phyloP scores from a whole-genome alignment of 2,329 filamentous ascomycete species.

The Penicillium frequentans region DNA sequence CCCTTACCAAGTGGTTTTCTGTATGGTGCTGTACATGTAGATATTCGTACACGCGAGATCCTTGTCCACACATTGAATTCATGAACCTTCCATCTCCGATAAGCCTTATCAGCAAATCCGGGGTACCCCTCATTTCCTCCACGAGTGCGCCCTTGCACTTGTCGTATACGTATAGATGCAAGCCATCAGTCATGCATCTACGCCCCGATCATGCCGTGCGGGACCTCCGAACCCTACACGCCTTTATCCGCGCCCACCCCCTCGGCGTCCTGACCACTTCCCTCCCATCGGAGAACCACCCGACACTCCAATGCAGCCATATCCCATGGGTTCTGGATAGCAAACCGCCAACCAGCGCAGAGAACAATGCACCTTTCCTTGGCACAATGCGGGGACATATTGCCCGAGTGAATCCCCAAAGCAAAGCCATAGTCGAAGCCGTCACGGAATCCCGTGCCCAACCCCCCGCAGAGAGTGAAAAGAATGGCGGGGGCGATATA shows the following conservation, averaged over 20 bases:
- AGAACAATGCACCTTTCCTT: not conserved
- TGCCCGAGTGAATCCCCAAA: conserved; percentile 20
- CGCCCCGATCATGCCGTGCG: conserved; percentile 16
- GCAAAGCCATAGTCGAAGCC: conserved; percentile 18
- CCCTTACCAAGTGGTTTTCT: too few relatives aligned
- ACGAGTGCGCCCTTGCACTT: not conserved
- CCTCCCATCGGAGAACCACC: conserved; percentile 13
- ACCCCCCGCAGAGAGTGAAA: not conserved
- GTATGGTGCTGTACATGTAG: too few relatives aligned
- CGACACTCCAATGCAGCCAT: conserved; percentile 20
- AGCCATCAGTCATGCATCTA: conserved; percentile 12
- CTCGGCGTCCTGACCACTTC: conserved; percentile 21
- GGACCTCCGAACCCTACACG: conserved; percentile 17
- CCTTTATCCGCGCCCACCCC: conserved; percentile 19
- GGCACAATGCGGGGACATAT: conserved; percentile 19
- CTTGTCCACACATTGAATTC: too few relatives aligned
- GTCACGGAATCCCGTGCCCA: not conserved
- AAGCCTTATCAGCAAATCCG: conserved; percentile 17
- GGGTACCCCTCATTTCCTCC: conserved; percentile 11
- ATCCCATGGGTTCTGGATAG: conserved; percentile 20
- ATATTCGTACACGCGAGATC: too few relatives aligned
- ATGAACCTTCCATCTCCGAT: not conserved
- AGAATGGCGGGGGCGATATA: not conserved
- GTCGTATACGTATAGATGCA: not conserved
- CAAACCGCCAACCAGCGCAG: not conserved